Conservation (phyloP, 257 asterid genomes). For the Solanum pimpinellifolium region DNA sequence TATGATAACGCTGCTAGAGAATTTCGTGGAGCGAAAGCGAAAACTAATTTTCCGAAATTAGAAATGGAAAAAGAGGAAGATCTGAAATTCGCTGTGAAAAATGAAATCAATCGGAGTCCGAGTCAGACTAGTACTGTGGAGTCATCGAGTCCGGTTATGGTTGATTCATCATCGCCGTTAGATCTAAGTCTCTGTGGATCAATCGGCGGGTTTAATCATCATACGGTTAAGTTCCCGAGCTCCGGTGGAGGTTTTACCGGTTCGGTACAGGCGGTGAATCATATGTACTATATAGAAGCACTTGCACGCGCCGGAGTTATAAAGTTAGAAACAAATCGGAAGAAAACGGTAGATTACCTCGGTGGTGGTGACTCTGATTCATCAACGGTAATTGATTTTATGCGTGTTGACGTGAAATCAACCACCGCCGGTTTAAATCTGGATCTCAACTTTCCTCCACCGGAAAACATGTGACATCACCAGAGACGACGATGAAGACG, state of each 20-base stretch:
- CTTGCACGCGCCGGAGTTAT: background rate
- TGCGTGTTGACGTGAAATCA: background rate
- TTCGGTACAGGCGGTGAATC: background rate
- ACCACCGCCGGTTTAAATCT: background rate
- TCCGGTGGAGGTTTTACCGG: background rate
- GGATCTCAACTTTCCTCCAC: constrained; percentile 17
- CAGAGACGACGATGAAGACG: background rate
- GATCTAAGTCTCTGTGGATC: constrained; percentile 10
- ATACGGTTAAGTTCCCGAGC: background rate
- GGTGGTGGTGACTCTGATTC: constrained; percentile 7
- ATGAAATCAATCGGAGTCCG: constrained; percentile 10
- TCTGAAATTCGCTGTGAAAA: background rate
- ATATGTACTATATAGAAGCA: constrained; percentile 5
- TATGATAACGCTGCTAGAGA: constrained; percentile 50
- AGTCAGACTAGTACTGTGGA: constrained; percentile 48
- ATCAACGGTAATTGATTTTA: constrained; percentile 14
- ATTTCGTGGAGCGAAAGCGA: constrained; percentile 55
- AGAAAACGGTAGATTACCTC: background rate
- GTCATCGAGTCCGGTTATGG: constrained; percentile 18
- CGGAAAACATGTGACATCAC: background rate
- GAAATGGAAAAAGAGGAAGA: background rate
- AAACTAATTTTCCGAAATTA: constrained; percentile 35
- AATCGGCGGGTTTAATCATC: background rate
- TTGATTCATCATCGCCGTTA: constrained; percentile 6
- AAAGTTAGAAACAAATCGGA: background rate